Evolutionary conservation across 495 filamentous ascomycete genomes (phyloP), one percentile per base, ranked within the genome.

Genomic region (Aspergillus ostianus): DNA sequence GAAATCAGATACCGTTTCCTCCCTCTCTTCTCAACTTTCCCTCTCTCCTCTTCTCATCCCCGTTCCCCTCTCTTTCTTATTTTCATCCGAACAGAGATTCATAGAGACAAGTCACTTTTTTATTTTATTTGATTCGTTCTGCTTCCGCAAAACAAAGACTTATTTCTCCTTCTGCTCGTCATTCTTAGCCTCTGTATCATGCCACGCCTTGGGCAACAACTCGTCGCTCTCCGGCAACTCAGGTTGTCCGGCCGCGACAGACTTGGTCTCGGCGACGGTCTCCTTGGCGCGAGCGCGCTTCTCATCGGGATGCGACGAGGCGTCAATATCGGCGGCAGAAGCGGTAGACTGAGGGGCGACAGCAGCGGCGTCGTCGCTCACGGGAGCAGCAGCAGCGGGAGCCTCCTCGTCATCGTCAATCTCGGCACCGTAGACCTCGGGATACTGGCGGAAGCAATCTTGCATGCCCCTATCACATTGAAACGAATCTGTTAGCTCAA

Each of bases 391-490:
- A 6, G 55, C 75, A 19, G 77, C 70, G 10, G 17, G 21, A 21
- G 53, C 41, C 45, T 80, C 84, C n/a, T 94, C 92, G 26, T 95
- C 91, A 45, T 90, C 91, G 51, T 90, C 88, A 19, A 97, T 80
- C 70, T 97, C 94, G n/a, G 87, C 81, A 53, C 90, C 91, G 76
- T 98, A 97, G 51, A 94, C 79, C 29, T 98, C 94, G 30, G 94
- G 94, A 72, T 97, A 85, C 70, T 85, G 72, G 46, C 91, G 82
- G 84, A 98, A 98, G 79, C 94, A 98, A 69, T 93, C 87, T 82
- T 98, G 94, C 94, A 98, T 98, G 60, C 78, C 84, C 80, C 90
- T 94, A 48, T 32, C 27, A 18, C 47, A 12, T 9, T 19, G 47
- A 63, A 76, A 57, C 17, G 30, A 58, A 44, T 53, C 51, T 12